phyloP scores from a whole-genome alignment of 805 yeast species.

The Candida jianshihensis region DNA sequence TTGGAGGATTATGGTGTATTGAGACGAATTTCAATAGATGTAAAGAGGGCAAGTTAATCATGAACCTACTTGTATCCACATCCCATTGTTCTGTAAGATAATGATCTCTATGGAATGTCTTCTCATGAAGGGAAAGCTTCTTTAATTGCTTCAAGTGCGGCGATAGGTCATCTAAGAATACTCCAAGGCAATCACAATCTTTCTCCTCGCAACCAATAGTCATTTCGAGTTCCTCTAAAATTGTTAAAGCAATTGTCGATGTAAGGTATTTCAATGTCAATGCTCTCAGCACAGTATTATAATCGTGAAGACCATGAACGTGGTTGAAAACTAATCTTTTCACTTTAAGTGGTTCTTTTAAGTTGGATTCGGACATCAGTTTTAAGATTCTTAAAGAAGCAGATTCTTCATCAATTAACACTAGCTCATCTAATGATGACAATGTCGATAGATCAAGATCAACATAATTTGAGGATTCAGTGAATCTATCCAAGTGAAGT shows the following conservation, averaged over 20 bases:
- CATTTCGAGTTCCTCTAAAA: slow-evolving; percentile 39
- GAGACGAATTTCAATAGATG: slow-evolving; percentile 36
- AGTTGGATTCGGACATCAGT: slow-evolving; percentile 14
- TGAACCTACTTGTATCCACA: slow-evolving; percentile 35
- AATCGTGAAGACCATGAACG: slow-evolving; percentile 39
- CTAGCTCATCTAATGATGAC: too few relatives aligned
- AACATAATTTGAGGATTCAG: neutral
- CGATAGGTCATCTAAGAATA: slow-evolving; percentile 32
- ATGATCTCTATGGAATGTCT: slow-evolving; percentile 34
- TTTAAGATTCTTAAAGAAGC: slow-evolving; percentile 32
- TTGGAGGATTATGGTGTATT: slow-evolving; percentile 54
- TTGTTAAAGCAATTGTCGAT: slow-evolving; percentile 23
- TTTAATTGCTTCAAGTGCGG: slow-evolving; percentile 22
- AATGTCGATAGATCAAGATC: too few relatives aligned
- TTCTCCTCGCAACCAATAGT: slow-evolving; percentile 46
- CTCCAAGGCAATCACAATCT: slow-evolving; percentile 38
- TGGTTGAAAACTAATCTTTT: slow-evolving; percentile 33
- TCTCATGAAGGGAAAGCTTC: slow-evolving; percentile 25
- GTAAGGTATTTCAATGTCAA: slow-evolving; percentile 25
- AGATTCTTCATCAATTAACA: slow-evolving; percentile 27
- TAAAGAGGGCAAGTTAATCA: slow-evolving; percentile 27
- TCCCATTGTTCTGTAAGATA: slow-evolving; percentile 52
- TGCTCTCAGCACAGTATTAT: slow-evolving; percentile 28
- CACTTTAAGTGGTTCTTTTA: slow-evolving; percentile 19
- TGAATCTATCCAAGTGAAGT: neutral